Base-by-base conservation (phyloP, 352 stramenopile genomes). In the Phytophthora podocarpi region DNA sequence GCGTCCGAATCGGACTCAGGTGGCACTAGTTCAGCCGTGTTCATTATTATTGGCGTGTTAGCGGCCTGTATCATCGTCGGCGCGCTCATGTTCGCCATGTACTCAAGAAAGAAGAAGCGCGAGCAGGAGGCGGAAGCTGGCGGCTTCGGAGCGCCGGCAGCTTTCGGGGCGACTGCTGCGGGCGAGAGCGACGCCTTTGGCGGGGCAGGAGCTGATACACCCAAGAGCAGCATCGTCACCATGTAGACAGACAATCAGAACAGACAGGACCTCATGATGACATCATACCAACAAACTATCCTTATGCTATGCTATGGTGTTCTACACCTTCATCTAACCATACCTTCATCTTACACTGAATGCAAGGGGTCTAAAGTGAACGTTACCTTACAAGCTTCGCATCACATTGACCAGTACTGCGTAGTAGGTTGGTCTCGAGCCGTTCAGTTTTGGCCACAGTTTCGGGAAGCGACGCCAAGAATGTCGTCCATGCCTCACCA, bases 161-260 rank as follows among this genome's bases (percentile, higher is more conserved):
- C 71, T 32, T 58, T 81, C 16, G 67, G 80, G 27, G 74, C 54
- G 8, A 60, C 56, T 24, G 48, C 59, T 2, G 37, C 46, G 5
- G 47, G 42, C 24, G 72, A 77, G 5, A 59, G 45, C 34, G 71
- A 72, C 26, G 32, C 54, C 23, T 32, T 48, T 10, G 60, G 26
- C 10, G 55, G 41, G 9, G 71, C 64, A 36, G 72, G 77, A 18
- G 72, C 76, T 5, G 69, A 84, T 21, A 93, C 84, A 13, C 84
- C 84, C 31, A 93, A 91, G 73, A 64, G 74, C 39, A 86, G 78
- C 43, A 93, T 93, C 43, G 82, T 91, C 34, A 88, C 76, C 30
- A 90, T 93, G 84, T 93, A 90, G 68, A 57, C 51, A 62, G 51
- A 45, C 31, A 39, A n/a, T 28, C 42, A 27, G 8, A 50, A 23